A percentile compares a stretch with the other conserved stretches of the same genome.
These are phyloP conservation scores for Graphilbum sp. DNA, from an alignment of 2,329 filamentous ascomycete genomes.

Conservation along the genomic window DNA sequence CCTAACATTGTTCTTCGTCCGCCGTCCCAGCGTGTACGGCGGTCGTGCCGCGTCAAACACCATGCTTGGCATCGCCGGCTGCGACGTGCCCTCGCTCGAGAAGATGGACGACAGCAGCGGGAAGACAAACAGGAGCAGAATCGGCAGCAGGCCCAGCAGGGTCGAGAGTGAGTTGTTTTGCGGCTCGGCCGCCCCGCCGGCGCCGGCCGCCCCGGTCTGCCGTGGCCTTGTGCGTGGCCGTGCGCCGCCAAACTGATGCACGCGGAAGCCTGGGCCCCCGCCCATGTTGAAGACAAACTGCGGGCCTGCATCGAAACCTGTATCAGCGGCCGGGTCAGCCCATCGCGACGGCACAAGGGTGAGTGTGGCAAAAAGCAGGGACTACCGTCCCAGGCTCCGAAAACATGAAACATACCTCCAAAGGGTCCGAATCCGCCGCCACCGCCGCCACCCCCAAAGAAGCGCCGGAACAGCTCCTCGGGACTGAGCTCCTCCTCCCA, in stretches of 20 bases:
- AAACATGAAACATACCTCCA: conserved; percentile 16
- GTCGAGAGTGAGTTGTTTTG: conserved; percentile 36
- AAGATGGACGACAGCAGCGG: conserved; percentile 73
- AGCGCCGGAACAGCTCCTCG: conserved; percentile 91
- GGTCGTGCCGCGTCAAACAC: conserved; percentile 55
- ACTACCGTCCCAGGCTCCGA: too few species aligned
- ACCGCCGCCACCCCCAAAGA: conserved; percentile 77
- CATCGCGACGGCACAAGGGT: too few species aligned
- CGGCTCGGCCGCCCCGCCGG: conserved; percentile 18
- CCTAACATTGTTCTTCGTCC: conserved; percentile 53
- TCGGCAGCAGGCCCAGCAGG: conserved; percentile 64
- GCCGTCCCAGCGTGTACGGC: conserved; percentile 60
- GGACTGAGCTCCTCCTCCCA: conserved; percentile 90
- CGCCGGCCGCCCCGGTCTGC: conserved; percentile 24
- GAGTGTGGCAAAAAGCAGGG: not conserved
- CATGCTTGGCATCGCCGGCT: conserved; percentile 48
- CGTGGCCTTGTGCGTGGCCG: conserved; percentile 60
- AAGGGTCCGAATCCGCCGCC: conserved; percentile 51
- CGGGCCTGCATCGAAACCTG: conserved; percentile 58
- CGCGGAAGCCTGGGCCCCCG: conserved; percentile 76
- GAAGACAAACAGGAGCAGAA: conserved; percentile 77
- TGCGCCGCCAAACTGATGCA: conserved; percentile 85
- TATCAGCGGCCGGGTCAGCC: too few species aligned
- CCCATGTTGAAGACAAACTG: conserved; percentile 93
- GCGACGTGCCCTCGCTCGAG: conserved; percentile 31